These are phyloP conservation scores for Orbilia blumenaviensis DNA, from an alignment of 2,329 filamentous ascomycete species.

Conservation along the genomic window DNA sequence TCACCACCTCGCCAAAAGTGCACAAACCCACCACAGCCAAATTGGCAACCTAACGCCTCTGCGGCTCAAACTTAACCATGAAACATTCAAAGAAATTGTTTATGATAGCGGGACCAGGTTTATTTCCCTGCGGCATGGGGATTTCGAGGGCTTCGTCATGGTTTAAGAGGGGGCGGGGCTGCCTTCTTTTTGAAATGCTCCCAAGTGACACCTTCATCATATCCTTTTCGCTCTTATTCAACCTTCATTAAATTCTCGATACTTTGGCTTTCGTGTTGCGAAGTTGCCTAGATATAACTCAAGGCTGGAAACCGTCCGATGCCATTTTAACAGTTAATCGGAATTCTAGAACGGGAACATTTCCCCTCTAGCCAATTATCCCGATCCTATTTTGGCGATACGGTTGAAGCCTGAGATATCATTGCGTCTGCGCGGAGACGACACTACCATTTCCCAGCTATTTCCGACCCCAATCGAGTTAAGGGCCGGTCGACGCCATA, in stretches of 20 bases:
- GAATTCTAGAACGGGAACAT: background rate
- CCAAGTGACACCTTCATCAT: background rate
- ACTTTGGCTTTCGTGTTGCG: constrained; percentile 6
- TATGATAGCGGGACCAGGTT: background rate
- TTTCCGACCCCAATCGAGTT: background rate
- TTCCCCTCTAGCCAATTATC: background rate
- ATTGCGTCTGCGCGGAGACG: background rate
- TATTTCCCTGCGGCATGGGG: background rate
- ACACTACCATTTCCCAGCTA: background rate
- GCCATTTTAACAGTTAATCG: constrained; percentile 11
- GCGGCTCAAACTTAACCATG: constrained; percentile 34
- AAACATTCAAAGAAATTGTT: constrained; percentile 16
- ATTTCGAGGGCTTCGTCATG: constrained; percentile 11
- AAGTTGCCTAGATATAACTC: constrained; percentile 34
- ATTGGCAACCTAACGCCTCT: constrained; percentile 45
- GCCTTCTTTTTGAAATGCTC: constrained; percentile 8
- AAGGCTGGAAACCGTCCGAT: background rate
- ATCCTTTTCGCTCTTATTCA: background rate
- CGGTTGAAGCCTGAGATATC: background rate
- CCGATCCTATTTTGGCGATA: background rate
- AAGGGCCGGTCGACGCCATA: background rate
- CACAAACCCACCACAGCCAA: constrained; percentile 2
- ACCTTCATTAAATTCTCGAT: background rate
- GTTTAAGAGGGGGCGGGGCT: constrained; percentile 30
- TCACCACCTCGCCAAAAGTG: constrained; percentile 42